These are phyloP conservation scores for Closterium sp. DNA, from an alignment of 139 green algal species.

Conservation along the genomic window DNA sequence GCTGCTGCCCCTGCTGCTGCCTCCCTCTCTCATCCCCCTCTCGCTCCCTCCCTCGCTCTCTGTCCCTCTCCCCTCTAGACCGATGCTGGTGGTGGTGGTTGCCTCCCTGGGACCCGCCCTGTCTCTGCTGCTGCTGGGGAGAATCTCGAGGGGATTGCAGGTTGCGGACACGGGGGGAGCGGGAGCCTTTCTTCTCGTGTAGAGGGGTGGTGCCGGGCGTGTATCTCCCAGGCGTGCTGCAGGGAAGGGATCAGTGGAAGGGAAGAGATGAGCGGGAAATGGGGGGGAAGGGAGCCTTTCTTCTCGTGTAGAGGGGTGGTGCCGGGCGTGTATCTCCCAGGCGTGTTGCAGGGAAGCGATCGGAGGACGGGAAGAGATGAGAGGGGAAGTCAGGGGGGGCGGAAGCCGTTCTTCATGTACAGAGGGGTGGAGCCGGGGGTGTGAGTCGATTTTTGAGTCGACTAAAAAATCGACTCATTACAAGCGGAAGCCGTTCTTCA, in stretches of 20 bases:
- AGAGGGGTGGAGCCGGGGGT: too few relatives aligned
- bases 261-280: not conserved
- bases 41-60: not conserved
- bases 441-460: too few relatives aligned
- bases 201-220: not conserved
- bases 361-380: too few relatives aligned
- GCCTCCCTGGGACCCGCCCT: too few relatives aligned
- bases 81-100: not conserved
- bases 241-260: not conserved
- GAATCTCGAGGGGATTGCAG: not conserved
- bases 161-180: not conserved
- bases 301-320: too few relatives aligned
- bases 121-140: not conserved
- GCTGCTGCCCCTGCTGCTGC: not conserved
- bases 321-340: too few relatives aligned
- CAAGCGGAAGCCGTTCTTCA: too few relatives aligned
- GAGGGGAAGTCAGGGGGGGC: not conserved
- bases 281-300: not conserved
- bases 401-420: too few relatives aligned
- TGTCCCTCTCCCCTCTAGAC: not conserved
- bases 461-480: too few relatives aligned
- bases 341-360: too few relatives aligned
- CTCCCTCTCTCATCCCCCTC: not conserved
- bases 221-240: not conserved
- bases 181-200: not conserved